These are phyloP conservation scores for Chrysoporthe austroafricana DNA, from an alignment of 2,329 filamentous ascomycete genomes.

Conservation along the genomic window DNA sequence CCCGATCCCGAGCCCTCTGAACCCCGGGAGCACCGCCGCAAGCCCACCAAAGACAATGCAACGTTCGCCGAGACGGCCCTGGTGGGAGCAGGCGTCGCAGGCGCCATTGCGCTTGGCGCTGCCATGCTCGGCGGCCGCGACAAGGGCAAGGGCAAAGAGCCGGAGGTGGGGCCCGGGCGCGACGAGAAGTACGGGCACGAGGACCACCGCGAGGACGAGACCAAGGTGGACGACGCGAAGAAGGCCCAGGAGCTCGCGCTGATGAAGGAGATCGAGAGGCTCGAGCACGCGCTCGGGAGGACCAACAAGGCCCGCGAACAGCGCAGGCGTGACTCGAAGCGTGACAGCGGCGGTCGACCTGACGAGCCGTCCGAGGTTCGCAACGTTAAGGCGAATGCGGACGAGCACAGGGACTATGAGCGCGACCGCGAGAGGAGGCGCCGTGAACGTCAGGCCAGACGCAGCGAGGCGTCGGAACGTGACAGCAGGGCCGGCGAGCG, in stretches of 20 bases:
- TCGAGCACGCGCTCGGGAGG: slow-evolving; percentile 27
- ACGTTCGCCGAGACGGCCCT: slow-evolving; percentile 50
- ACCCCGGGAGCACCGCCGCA: slow-evolving; percentile 32
- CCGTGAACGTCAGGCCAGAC: slow-evolving; percentile 31
- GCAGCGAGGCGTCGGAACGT: slow-evolving; percentile 11
- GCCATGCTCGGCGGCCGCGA: slow-evolving; percentile 45
- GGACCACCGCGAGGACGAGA: slow-evolving; percentile 31
- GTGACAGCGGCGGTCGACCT: slow-evolving; percentile 5
- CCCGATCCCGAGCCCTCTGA: slow-evolving; percentile 44
- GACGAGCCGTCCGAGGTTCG: slow-evolving; percentile 6
- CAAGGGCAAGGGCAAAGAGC: slow-evolving; percentile 35
- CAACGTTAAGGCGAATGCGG: slow-evolving; percentile 29
- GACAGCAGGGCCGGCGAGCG: slow-evolving; percentile 35
- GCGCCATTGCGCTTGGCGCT: slow-evolving; percentile 52
- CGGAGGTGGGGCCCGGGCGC: slow-evolving; percentile 32
- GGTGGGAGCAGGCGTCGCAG: slow-evolving; percentile 52
- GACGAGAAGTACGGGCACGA: slow-evolving; percentile 32
- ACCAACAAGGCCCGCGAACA: slow-evolving; percentile 34
- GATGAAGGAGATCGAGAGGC: slow-evolving; percentile 26
- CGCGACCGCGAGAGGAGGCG: slow-evolving; percentile 37
- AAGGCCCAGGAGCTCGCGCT: slow-evolving; percentile 34
- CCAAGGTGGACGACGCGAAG: slow-evolving; percentile 30
- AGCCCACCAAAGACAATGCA: slow-evolving; percentile 36
- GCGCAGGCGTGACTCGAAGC: slow-evolving; percentile 28
- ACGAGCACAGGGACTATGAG: slow-evolving; percentile 37